phyloP scores from a whole-genome alignment of 495 filamentous ascomycete species.

The Hyaloscypha bicolor region DNA sequence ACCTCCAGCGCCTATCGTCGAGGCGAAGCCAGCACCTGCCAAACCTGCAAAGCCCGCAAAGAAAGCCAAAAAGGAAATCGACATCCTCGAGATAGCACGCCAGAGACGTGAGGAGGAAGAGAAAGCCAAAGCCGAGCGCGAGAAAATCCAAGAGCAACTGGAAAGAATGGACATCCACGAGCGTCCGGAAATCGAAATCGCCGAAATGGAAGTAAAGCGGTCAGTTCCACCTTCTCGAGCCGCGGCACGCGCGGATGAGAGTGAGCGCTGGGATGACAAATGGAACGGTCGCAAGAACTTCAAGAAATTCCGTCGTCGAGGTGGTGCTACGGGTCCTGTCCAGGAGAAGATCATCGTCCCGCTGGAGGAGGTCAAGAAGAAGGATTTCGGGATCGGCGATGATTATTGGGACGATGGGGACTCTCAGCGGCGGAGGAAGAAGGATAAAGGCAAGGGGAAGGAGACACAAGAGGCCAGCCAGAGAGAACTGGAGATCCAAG shows the following conservation, averaged over 20 bases:
- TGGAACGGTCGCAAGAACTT: conserved; percentile 99
- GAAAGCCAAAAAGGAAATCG: conserved; percentile 60
- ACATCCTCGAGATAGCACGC: conserved; percentile 70
- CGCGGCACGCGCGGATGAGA: conserved; percentile 41
- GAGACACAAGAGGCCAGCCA: conserved; percentile 31
- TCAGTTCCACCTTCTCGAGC: conserved; percentile 20
- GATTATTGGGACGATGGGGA: conserved; percentile 62
- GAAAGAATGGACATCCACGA: conserved; percentile 71
- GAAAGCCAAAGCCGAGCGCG: conserved; percentile 58
- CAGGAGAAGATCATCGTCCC: conserved; percentile 67
- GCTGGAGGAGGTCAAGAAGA: conserved; percentile 77
- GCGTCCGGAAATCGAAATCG: conserved; percentile 74
- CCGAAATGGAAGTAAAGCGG: conserved; percentile 69
- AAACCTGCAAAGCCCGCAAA: conserved; percentile 22
- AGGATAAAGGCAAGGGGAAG: conserved; percentile 33
- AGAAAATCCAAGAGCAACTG: conserved; percentile 51
- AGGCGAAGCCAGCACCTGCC: conserved; percentile 9
- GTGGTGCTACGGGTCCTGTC: conserved; percentile 45
- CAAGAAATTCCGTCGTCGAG: conserved; percentile 80
- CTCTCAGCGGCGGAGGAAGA: conserved; percentile 26
- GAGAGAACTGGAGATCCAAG: conserved; percentile 7
- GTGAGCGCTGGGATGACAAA: conserved; percentile 78
- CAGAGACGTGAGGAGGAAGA: conserved; percentile 71
- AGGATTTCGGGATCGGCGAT: conserved; percentile 82
- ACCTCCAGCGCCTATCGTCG: conserved; percentile 21